Evolutionary conservation across 345 rosid species (phyloP), one percentile per base, ranked within the genome.

Genomic region (Eutrema japonicum): DNA sequence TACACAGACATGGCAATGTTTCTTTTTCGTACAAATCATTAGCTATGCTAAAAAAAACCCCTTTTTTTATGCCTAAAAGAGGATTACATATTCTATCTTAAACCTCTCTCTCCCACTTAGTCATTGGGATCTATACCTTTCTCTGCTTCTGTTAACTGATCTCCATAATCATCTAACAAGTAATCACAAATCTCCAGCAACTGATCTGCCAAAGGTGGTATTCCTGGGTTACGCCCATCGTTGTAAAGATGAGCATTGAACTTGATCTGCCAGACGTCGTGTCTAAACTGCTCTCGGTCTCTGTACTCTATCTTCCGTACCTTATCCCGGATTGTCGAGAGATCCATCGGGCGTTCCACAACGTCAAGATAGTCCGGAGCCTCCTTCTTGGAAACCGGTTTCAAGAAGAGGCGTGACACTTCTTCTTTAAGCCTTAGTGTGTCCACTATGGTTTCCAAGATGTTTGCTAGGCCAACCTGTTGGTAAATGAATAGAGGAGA

Each of bases 161-260:
- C 71, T 45, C 13, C 57, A 65, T 83, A 29, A 64, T 86, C 82
- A 3, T 80, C 75, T 41, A 93, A 32, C 87, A 95, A 76, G 83
- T 84, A 87, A 75, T 95, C 98, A 78, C 96, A 95, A 6, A 95
- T 66, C 82, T 95, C 96, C 73, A 95, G 69, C 35, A 95, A 89
- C 88, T 92, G 98, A 89, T 95, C 99, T 5, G 96, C 99, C 5
- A 92, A 85, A 3, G 96, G 99, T 29, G 99, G 96, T 76, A 95
- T 95, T 64, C 83, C 92, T 12, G 92, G 99, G 82, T 95, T 84
- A 51, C 96, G 89, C 41, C 88, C 67, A 16, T 86, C 91, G 50
- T 95, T 95, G 81, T 95, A 95, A 37, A 38, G 10, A 70, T 95
- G 99, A 45, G 99, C 97, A 62, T 95, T 95, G 56, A 2, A 77